phyloP scores from a whole-genome alignment of 495 filamentous ascomycete genomes.

The Neurospora discreta region DNA sequence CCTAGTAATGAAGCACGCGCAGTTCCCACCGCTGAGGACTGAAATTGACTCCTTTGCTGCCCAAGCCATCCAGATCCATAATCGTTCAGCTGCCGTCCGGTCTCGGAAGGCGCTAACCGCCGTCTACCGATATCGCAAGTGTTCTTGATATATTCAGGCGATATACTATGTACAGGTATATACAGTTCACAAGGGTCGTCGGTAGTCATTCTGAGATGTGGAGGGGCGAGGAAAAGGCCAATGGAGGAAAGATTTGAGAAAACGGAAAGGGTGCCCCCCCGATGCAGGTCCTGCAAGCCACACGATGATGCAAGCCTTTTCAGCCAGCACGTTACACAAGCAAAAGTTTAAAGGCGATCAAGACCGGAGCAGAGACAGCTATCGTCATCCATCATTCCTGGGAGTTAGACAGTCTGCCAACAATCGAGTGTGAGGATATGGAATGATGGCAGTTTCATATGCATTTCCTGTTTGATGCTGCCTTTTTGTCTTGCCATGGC shows the following conservation, averaged over 20 bases:
- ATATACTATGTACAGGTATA: no score
- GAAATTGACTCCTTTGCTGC: background rate
- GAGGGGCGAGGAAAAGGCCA: background rate
- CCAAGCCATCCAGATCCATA: background rate
- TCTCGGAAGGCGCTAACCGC: background rate
- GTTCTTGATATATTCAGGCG: background rate
- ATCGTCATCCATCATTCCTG: background rate
- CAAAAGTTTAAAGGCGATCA: background rate
- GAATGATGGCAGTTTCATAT: background rate
- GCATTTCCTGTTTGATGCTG: background rate
- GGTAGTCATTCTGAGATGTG: background rate
- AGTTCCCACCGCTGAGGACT: background rate
- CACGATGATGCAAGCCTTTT: background rate
- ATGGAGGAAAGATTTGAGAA: background rate
- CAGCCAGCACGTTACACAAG: background rate
- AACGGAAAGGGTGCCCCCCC: background rate
- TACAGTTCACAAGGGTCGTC: background rate
- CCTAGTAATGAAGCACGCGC: background rate
- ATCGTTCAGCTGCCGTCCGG: background rate
- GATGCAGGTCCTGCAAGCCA: background rate
- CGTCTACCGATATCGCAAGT: background rate
- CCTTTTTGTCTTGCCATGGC: background rate
- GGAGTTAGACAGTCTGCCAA: background rate
- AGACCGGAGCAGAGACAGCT: background rate
- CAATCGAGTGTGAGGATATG: background rate